Base-by-base conservation (phyloP, 805 yeast genomes). In the Ascoidea asiatica region DNA sequence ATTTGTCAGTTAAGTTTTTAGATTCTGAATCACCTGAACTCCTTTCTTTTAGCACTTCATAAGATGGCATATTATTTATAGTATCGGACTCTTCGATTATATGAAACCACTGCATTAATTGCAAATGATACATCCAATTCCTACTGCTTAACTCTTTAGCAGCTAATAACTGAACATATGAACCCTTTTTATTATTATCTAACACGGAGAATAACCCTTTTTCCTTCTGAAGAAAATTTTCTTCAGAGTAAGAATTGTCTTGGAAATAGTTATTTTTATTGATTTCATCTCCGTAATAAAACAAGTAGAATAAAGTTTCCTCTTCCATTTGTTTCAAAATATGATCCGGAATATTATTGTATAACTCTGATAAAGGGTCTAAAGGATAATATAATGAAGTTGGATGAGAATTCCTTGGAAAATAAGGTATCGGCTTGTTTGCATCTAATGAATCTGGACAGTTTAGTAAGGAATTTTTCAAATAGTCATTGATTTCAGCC, bases 401-500 rank as follows among this genome's bases (percentile, higher is more conserved):
- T 21, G 96, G 95, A 57, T 83, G 94, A 44, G 94, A 94, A 52
- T 79, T 77, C 19, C 74, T 72, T 5, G 97, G 90, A 79, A 58
- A 74, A 72, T 60, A 59, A 38, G 57, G 60, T 48, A 81, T 74
- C 17, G 97, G 95, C 53, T 69, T 75, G 55, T 90, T 97, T 2
- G 95, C 81, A 58, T 90, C 95, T 47, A 79, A 73, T 1, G 97
- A 85, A 62, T 92, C 97, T 0, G 98, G 97, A 59, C 97, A 87
- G 55, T 84, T 83, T 52, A 85, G 66, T 47, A 86, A 67, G 2
- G 97, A 88, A 1, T 82, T 73, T 57, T 86, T 94, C 51, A 90
- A 66, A 52, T 75, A 66, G 46, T 70, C 70, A 42, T 73, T 64
- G 20, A 84, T 77, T 2, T 73, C 58, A 22, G 69, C 68, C 48